A percentile compares a stretch with the other conserved stretches of the same genome.
phyloP scores from a whole-genome alignment of 2,329 filamentous ascomycete genomes.

The Neonectria punicea region DNA sequence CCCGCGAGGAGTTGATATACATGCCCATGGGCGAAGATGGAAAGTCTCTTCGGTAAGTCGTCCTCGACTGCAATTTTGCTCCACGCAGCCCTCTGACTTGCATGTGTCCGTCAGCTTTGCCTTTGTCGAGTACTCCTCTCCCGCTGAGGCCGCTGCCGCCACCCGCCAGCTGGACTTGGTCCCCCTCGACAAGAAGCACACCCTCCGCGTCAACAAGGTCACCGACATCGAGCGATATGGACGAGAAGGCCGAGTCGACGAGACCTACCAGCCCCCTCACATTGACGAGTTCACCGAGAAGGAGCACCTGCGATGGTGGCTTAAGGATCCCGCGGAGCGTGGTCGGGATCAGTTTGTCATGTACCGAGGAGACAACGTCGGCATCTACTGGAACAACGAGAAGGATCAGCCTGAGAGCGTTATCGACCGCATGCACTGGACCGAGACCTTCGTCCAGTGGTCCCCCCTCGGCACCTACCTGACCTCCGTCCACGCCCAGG shows the following conservation, averaged over 20 bases:
- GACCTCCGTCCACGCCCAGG: conserved; percentile 93
- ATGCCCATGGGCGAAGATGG: conserved; percentile 94
- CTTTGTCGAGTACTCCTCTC: conserved; percentile 94
- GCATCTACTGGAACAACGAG: conserved; percentile 98
- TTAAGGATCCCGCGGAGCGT: conserved; percentile 81
- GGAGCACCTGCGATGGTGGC: conserved; percentile 94
- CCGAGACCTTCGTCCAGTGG: conserved; percentile 98
- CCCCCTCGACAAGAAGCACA: conserved; percentile 97
- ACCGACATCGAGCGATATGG: conserved; percentile 98
- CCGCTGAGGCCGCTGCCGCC: conserved; percentile 88
- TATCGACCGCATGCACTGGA: conserved; percentile 96
- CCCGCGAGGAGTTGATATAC: conserved; percentile 86
- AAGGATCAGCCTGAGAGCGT: conserved; percentile 88
- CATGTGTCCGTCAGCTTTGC: conserved; percentile 73
- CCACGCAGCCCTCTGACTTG: conserved; percentile 23
- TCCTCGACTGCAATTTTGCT: background rate
- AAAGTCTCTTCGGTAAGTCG: conserved; percentile 82
- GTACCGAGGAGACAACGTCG: conserved; percentile 91
- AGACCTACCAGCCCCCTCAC: conserved; percentile 84
- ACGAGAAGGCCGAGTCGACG: conserved; percentile 90
- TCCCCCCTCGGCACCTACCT: conserved; percentile 94
- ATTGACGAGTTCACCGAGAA: conserved; percentile 89
- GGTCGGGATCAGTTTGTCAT: conserved; percentile 96
- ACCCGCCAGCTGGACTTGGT: conserved; percentile 88
- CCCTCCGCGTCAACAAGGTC: conserved; percentile 94